A percentile compares a stretch with the other conserved stretches of the same genome.
phyloP scores from a whole-genome alignment of 2,329 filamentous ascomycete species.

The Proliferodiscus dingleyae region DNA sequence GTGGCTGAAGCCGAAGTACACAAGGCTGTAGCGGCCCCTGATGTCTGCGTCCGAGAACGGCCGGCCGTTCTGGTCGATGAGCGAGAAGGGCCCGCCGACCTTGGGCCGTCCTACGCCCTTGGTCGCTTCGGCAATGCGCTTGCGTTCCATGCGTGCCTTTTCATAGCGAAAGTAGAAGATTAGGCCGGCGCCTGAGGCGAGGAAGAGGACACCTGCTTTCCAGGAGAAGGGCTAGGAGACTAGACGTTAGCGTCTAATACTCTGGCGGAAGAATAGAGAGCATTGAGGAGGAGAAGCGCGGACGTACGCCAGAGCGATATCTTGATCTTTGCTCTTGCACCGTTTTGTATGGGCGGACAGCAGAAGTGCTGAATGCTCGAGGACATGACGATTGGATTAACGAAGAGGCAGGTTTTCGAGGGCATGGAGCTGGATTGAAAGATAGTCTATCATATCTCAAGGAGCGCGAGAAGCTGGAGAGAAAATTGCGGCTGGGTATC shows the following conservation, averaged over 20 bases:
- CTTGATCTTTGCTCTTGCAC: conserved; percentile 29
- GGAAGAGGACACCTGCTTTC: conserved; percentile 83
- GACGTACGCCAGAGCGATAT: conserved; percentile 29
- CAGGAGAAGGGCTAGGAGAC: conserved; percentile 78
- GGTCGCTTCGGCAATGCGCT: conserved; percentile 81
- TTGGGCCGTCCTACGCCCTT: conserved; percentile 92
- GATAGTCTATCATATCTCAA: neutral
- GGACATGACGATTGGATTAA: neutral
- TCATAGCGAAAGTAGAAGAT: conserved; percentile 91
- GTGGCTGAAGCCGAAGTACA: conserved; percentile 98
- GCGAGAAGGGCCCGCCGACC: conserved; percentile 80
- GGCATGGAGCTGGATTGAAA: neutral
- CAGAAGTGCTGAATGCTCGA: conserved; percentile 16
- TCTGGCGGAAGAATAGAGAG: neutral
- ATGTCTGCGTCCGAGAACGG: conserved; percentile 74
- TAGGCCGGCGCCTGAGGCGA: conserved; percentile 70
- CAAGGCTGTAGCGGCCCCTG: conserved; percentile 79
- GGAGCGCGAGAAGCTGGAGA: conserved; percentile 1
- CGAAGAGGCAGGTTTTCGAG: neutral
- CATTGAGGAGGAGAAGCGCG: neutral
- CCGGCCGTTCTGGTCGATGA: conserved; percentile 77
- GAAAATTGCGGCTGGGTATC: neutral
- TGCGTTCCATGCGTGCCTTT: conserved; percentile 84
- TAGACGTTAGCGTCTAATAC: neutral
- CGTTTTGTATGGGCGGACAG: conserved; percentile 26